phyloP scores from a whole-genome alignment of 495 filamentous ascomycete species.

The Penicillium malachiteum region DNA sequence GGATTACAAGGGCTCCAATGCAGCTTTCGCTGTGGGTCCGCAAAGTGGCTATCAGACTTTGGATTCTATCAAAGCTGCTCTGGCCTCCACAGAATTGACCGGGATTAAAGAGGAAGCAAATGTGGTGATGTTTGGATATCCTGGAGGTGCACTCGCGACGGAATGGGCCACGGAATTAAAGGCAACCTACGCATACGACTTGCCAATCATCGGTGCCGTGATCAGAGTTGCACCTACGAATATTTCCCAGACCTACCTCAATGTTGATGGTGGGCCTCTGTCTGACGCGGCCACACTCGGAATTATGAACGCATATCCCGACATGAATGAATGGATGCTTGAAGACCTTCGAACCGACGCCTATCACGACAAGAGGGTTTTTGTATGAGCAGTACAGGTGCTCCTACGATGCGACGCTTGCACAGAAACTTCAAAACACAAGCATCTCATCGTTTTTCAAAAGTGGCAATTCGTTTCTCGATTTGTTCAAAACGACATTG shows the following conservation, averaged over 20 bases:
- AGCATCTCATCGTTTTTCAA: not conserved
- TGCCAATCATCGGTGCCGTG: constrained; percentile 20
- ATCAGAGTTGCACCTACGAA: constrained; percentile 12
- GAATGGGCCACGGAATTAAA: constrained; percentile 50
- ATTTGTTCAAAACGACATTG: not conserved
- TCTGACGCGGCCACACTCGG: constrained; percentile 9
- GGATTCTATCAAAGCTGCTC: constrained; percentile 45
- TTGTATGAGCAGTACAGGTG: not conserved
- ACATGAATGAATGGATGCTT: not conserved
- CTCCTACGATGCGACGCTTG: not conserved
- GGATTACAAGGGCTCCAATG: constrained; percentile 47
- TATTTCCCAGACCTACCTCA: constrained; percentile 4
- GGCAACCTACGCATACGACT: constrained; percentile 44
- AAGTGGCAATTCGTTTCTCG: not conserved
- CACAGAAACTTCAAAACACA: not conserved
- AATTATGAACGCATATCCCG: constrained; percentile 6
- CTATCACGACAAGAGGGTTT: not conserved
- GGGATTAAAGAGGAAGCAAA: constrained; percentile 10
- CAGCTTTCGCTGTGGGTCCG: constrained; percentile 38
- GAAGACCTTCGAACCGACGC: not conserved
- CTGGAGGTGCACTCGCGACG: constrained; percentile 46
- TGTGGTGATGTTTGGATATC: constrained; percentile 48
- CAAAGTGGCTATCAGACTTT: constrained; percentile 45
- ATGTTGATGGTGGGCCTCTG: not conserved
- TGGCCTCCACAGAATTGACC: constrained; percentile 4